Evolutionary conservation across 75 land plant species (phyloP).

Genomic region (Selaginella tamariscina): DNA sequence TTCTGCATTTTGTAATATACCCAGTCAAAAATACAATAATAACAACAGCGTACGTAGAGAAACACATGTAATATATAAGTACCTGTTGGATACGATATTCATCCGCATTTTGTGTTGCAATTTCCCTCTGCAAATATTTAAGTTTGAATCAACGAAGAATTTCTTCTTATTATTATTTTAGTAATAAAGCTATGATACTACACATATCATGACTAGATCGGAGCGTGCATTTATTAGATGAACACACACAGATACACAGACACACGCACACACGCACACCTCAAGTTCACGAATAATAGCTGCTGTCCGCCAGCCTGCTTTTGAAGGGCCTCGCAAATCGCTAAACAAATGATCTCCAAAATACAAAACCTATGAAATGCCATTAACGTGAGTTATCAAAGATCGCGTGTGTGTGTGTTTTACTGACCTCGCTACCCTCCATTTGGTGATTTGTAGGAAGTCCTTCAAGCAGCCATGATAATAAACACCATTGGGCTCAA

Average conservation of each 20-base stretch:
- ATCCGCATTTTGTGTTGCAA: conserved; percentile 62
- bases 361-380: conserved; percentile 41
- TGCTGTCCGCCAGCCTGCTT: conserved; percentile 98
- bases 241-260: background rate
- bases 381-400: background rate
- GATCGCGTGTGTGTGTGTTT: no score
- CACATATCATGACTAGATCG: no score
- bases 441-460: conserved; percentile 80
- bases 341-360: conserved; percentile 97
- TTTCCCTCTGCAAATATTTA: conserved; percentile 55
- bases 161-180: no score
- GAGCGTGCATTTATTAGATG: no score
- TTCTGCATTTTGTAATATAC: no score
- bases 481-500: conserved; percentile 62
- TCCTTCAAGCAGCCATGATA: conserved; percentile 93
- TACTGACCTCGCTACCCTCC: conserved; percentile 97
- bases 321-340: conserved; percentile 92
- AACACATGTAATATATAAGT: no score
- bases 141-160: background rate
- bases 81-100: conserved; percentile 85
- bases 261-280: conserved; percentile 22
- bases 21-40: no score
- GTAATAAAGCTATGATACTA: no score
- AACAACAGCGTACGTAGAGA: no score
- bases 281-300: conserved; percentile 94